Evolutionary conservation across 805 yeast genomes (phyloP), one percentile per base, ranked within the genome.

Genomic region (Barnettozyma californica): DNA sequence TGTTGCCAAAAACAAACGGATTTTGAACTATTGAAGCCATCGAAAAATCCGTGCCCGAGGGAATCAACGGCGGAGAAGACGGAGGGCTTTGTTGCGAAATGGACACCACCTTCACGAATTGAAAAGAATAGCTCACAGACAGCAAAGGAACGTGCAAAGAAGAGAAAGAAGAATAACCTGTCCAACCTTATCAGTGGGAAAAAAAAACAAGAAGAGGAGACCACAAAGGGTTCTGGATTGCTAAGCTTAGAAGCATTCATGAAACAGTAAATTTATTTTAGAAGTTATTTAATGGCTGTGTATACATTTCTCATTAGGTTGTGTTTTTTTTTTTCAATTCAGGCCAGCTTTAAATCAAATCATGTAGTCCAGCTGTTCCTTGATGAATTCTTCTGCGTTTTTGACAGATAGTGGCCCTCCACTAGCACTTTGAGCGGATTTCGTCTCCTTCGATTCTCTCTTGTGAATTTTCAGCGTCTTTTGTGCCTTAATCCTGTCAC

Each of bases 241-340:
- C 62, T 80, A 25, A 73, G 74, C 54, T 62, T 80, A 35, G 75
- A 74, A 65, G 80, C 75, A 47, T 77, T 78, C 54, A 70, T 78
- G 77, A 67, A 63, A 31, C 26, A 16, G 2, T 52, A 23, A 44
- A 6, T 9, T 13, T 11, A 11, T 29, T 11, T 29, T 14, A 5
- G 14, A 29, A 29, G 33, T 29, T 13, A 29, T 29, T 29, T 4
- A 29, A 13, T 29, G 33, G 33, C 33, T 5, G 33, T 29, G 33
- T 14, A 29, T 29, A 26, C 29, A 26, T 13, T 27, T 26, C 41
- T 21, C 20, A n/a, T 26, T 26, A 36, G 6, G 33, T 29, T 29
- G n/a, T 13, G 16, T 14, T 29, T 29, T 16, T 21, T 10, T n/a
- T n/a, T 23, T 9, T 29, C n/a, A 4, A 8, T n/a, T 10, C 3